These are phyloP conservation scores for Fomitopsis pinicola DNA, from an alignment of 1,284 basidiomycete genomes.

Conservation along the genomic window DNA sequence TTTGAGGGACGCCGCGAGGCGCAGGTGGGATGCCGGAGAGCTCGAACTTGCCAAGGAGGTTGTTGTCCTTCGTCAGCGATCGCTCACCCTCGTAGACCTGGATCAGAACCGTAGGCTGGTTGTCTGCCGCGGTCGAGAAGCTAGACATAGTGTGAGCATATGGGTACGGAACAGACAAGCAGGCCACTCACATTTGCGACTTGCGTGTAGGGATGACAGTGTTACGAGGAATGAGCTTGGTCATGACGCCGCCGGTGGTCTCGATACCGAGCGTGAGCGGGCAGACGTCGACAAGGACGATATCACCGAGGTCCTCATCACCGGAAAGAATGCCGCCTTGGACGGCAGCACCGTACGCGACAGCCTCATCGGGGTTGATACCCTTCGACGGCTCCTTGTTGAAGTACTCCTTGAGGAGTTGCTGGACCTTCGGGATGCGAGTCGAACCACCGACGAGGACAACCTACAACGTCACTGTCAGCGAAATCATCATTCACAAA, in stretches of 20 bases:
- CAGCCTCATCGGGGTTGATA: conserved; percentile 80
- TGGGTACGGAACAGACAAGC: background rate
- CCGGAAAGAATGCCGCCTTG: conserved; percentile 89
- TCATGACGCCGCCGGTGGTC: conserved; percentile 98
- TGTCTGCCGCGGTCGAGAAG: conserved; percentile 96
- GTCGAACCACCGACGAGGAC: conserved; percentile 97
- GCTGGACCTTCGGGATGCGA: conserved; percentile 98
- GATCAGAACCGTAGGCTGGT: conserved; percentile 89
- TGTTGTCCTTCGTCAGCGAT: conserved; percentile 96
- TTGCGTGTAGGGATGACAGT: conserved; percentile 98
- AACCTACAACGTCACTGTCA: conserved; percentile 35
- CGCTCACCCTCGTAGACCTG: conserved; percentile 95
- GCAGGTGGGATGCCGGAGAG: conserved; percentile 90
- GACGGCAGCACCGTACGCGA: conserved; percentile 76
- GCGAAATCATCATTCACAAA: background rate
- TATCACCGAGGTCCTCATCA: conserved; percentile 76
- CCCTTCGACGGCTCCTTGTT: conserved; percentile 90
- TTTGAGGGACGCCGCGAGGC: conserved; percentile 92
- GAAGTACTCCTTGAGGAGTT: conserved; percentile 94
- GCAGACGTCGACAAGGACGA: conserved; percentile 95
- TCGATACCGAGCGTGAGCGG: conserved; percentile 96
- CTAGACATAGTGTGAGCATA: conserved; percentile 27
- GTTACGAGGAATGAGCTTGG: conserved; percentile 95
- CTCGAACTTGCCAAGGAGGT: conserved; percentile 96
- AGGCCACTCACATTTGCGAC: conserved; percentile 66